These are phyloP conservation scores for Chaetomium sp. DNA, from an alignment of 2,329 filamentous ascomycete genomes.

Conservation along the genomic window DNA sequence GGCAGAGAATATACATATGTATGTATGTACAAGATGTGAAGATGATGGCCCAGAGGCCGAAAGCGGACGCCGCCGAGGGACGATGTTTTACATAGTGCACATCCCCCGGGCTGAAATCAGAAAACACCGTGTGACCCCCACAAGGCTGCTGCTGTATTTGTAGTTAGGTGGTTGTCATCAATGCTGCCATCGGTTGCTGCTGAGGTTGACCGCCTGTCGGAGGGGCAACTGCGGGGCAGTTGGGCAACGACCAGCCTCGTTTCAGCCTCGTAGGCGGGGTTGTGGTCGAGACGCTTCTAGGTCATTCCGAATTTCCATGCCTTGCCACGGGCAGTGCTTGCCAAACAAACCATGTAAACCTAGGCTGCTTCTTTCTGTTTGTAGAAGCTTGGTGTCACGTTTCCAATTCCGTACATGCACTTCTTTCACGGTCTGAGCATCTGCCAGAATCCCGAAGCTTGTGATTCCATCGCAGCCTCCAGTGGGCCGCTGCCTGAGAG, in stretches of 20 bases:
- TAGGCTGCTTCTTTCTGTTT: background rate
- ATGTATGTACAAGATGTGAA: too few relatives aligned
- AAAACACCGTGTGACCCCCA: background rate
- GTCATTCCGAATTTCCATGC: slow-evolving; percentile 24
- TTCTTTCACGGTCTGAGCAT: slow-evolving; percentile 17
- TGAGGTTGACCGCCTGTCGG: slow-evolving; percentile 7
- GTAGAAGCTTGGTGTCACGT: background rate
- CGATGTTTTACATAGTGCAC: too few relatives aligned
- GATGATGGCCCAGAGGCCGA: too few relatives aligned
- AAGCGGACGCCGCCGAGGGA: background rate
- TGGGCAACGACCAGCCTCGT: slow-evolving; percentile 33
- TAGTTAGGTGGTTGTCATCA: background rate
- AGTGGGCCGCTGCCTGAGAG: slow-evolving; percentile 27
- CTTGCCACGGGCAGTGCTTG: background rate
- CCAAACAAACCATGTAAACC: background rate
- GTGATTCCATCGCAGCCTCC: slow-evolving; percentile 27
- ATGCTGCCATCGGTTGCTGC: background rate
- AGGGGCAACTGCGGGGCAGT: slow-evolving; percentile 17
- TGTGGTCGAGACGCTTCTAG: slow-evolving; percentile 27
- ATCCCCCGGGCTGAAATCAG: background rate
- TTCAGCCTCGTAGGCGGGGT: slow-evolving; percentile 35
- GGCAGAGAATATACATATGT: too few relatives aligned
- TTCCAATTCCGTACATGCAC: background rate
- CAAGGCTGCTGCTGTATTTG: background rate
- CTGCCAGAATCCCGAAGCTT: slow-evolving; percentile 13